Conservation (phyloP, 2,329 filamentous ascomycete species). For the Aureobasidium sp. region DNA sequence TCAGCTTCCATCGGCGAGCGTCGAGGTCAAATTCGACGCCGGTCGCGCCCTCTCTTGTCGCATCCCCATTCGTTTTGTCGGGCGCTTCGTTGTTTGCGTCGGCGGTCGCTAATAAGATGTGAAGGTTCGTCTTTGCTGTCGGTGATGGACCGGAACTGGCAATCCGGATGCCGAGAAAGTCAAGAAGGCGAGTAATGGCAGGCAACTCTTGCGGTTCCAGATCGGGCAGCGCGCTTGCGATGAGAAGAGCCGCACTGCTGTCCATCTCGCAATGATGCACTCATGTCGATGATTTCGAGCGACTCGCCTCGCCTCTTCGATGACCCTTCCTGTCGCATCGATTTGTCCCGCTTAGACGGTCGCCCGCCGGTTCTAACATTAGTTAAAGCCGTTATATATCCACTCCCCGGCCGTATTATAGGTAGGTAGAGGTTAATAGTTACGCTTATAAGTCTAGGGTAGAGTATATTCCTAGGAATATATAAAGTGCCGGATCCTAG, state of each 20-base stretch:
- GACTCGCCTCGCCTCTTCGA: too few relatives aligned
- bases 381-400: too few relatives aligned
- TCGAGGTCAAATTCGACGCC: not conserved
- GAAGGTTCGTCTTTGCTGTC: not conserved
- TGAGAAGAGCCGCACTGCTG: constrained; percentile 25
- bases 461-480: too few relatives aligned
- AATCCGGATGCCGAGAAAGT: not conserved
- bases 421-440: too few relatives aligned
- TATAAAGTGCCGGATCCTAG: too few relatives aligned
- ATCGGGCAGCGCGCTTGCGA: not conserved
- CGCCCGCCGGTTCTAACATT: too few relatives aligned
- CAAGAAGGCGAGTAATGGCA: not conserved
- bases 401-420: too few relatives aligned
- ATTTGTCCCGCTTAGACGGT: too few relatives aligned
- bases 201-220: not conserved
- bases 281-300: not conserved
- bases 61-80: not conserved
- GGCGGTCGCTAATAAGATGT: not conserved
- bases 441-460: too few relatives aligned
- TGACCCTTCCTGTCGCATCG: too few relatives aligned
- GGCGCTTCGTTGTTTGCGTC: not conserved
- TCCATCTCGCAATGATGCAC: constrained; percentile 36
- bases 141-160: not conserved
- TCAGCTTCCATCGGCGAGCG: not conserved
- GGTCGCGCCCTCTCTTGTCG: not conserved